phyloP scores from a whole-genome alignment of 805 yeast species.

The Jamesozyma spencerorum region DNA sequence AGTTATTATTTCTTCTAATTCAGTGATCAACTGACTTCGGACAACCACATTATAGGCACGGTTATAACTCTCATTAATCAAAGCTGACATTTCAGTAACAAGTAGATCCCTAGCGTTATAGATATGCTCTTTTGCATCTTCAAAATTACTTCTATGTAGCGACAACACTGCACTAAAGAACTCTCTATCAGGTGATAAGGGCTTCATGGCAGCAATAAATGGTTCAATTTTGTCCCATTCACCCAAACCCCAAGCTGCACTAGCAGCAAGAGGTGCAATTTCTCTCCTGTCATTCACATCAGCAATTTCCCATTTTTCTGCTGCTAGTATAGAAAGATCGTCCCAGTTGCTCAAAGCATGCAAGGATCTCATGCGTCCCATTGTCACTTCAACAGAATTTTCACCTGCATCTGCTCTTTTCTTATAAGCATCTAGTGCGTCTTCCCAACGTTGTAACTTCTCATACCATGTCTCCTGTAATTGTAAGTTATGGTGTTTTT shows the following conservation, averaged over 20 bases:
- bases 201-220: constrained; percentile 80
- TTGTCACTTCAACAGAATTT: constrained; percentile 70
- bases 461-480: constrained; percentile 95
- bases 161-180: constrained; percentile 83
- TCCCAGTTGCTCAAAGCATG: constrained; percentile 98
- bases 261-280: constrained; percentile 93
- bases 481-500: constrained; percentile 76
- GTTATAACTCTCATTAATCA: constrained; percentile 87
- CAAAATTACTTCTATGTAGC: constrained; percentile 75
- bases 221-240: constrained; percentile 94
- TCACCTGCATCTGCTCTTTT: constrained; percentile 48
- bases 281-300: constrained; percentile 62
- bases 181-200: constrained; percentile 86
- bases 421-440: constrained; percentile 80
- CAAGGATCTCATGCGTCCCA: constrained; percentile 95
- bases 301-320: constrained; percentile 70
- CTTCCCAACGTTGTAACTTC: constrained; percentile 93
- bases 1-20: constrained; percentile 82
- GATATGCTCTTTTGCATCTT: constrained; percentile 68
- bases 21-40: constrained; percentile 92
- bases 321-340: constrained; percentile 72
- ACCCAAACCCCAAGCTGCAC: constrained; percentile 95
- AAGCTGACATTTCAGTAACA: constrained; percentile 85
- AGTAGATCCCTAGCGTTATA: constrained; percentile 76
- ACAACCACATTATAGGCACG: constrained; percentile 95